A percentile compares a stretch with the other conserved stretches of the same genome.
Conservation (phyloP, 495 filamentous ascomycete species). For the Podospora conica region DNA sequence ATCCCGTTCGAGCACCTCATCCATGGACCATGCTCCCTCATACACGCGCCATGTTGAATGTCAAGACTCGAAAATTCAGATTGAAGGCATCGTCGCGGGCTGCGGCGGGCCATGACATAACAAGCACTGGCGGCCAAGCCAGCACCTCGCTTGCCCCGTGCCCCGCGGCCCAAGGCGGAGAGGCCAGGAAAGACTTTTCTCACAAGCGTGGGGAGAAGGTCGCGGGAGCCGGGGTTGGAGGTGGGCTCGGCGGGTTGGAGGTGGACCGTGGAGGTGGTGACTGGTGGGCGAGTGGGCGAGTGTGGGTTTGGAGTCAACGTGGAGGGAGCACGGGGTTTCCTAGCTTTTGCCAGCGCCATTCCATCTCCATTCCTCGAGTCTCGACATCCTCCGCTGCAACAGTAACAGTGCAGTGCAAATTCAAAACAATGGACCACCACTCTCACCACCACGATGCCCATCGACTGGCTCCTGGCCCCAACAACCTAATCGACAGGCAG, state of each 20-base stretch:
- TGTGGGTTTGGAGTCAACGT: conserved; percentile 9
- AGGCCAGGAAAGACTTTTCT: conserved; percentile 12
- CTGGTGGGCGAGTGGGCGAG: background rate
- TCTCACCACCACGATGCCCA: background rate
- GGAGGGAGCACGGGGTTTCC: conserved; percentile 9
- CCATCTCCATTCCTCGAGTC: background rate
- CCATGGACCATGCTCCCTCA: too few species aligned
- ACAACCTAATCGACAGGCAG: background rate
- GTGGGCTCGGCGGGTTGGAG: conserved; percentile 5
- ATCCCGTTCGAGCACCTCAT: conserved; percentile 13
- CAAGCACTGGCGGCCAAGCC: background rate
- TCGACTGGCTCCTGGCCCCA: background rate
- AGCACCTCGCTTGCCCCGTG: background rate
- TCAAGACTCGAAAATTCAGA: too few species aligned
- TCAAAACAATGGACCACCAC: background rate
- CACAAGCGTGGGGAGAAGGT: conserved; percentile 27
- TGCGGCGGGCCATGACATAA: background rate
- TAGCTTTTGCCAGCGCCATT: background rate
- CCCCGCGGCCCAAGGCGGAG: conserved; percentile 14
- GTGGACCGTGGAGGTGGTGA: background rate
- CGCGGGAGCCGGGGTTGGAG: conserved; percentile 6
- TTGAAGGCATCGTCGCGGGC: background rate
- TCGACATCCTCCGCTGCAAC: background rate
- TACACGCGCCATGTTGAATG: background rate
- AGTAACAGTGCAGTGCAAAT: background rate